Conservation (phyloP, 495 filamentous ascomycete species). For the Neurospora sp. region DNA sequence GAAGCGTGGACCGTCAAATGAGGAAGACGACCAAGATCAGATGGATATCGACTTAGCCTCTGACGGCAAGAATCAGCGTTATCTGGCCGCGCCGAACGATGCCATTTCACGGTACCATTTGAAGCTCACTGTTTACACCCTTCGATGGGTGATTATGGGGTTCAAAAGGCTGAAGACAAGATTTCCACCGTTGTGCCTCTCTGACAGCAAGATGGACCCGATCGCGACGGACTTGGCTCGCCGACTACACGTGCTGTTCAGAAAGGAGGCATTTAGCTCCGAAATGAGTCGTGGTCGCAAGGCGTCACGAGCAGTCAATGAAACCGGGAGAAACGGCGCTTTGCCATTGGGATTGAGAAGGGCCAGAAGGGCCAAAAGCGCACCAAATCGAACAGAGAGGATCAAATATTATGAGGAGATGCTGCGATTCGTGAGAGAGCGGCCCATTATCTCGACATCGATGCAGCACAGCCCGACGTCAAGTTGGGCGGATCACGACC, state of each 20-base stretch:
- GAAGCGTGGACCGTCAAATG: neutral
- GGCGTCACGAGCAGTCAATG: neutral
- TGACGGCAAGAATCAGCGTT: neutral
- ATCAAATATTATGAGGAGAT: neutral
- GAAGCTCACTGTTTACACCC: neutral
- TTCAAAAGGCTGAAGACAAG: neutral
- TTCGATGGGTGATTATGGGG: neutral
- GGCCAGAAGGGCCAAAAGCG: neutral
- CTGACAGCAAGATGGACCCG: neutral
- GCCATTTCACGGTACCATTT: neutral
- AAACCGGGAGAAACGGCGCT: neutral
- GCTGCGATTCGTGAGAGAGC: neutral
- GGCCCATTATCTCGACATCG: neutral
- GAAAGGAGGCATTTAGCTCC: neutral
- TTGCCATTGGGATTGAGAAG: neutral
- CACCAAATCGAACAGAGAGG: neutral
- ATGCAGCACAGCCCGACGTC: neutral
- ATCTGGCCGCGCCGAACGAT: neutral
- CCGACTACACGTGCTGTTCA: neutral
- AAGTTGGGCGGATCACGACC: neutral
- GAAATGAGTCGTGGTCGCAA: neutral
- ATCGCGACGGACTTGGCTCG: neutral
- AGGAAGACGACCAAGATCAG: neutral
- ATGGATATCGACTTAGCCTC: neutral
- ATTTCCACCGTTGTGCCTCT: neutral